Base-by-base conservation (phyloP, 202 grass and related monocot species). In the Hordeum pubiflorum region DNA sequence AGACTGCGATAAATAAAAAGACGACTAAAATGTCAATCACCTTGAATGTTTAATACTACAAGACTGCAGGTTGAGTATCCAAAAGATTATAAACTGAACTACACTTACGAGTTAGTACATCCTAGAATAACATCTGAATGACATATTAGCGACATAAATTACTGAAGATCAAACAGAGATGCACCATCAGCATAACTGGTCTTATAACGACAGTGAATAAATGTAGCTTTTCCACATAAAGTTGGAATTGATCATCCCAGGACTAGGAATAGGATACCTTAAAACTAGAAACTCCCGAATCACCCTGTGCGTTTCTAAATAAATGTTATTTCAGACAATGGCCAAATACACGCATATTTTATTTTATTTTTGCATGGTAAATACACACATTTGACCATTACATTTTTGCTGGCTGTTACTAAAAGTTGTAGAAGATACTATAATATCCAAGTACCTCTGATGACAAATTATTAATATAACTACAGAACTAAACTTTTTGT, bases 1-100 rank as follows among this genome's bases (percentile, higher is more conserved):
- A 82, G 86, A 79, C 95, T 98, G 88, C 73, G 88, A 88, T 23
- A 44, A 76, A 86, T 54, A 81, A 57, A 21, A 27, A 87, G 21
- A 84, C 36, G 72, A 81, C 54, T 34, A 76, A 22, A 76, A 74
- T 72, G 69, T 76, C 39, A 86, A 66, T 31, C 40, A 56, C 38
- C 46, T 89, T 72, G 14, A 23, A 74, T 20, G 17, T 72, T 78
- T 37, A 83, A 65, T 21, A 50, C 14, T 21, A 50, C 14, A 70
- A 75, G 55, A 52, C 8, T 23, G 18, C 43, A 80, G 27, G 13
- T 15, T 39, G 26, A 66, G 21, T 56, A 18, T 58, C 73, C 26
- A 41, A 85, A 50, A 14, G 65, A 70, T 38, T 72, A 48, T 83
- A 50, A 75, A 50, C 24, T 79, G 58, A 84, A 85, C 31, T 76